Evolutionary conservation across 257 asterid species (phyloP).

Genomic region (Rhazya stricta): DNA sequence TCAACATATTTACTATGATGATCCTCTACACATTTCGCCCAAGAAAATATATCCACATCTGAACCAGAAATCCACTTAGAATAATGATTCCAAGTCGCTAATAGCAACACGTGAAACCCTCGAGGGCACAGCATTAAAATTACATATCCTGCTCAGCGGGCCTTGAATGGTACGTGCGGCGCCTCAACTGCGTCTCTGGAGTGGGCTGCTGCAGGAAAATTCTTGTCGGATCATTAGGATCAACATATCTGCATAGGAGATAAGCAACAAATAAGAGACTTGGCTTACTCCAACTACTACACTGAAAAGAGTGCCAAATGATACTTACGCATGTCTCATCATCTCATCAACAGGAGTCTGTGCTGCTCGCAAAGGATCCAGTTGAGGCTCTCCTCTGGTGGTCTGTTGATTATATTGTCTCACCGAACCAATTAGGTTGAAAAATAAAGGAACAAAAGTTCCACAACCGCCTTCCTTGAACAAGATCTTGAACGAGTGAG

Average conservation of each 20-base stretch:
- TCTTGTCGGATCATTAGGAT: conserved; percentile 88
- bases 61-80: background rate
- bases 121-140: background rate
- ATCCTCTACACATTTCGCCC: too few species aligned
- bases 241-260: conserved; percentile 67
- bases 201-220: conserved; percentile 96
- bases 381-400: conserved; percentile 41
- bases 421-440: conserved; percentile 71
- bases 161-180: conserved; percentile 68
- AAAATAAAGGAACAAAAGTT: conserved; percentile 81
- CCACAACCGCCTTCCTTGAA: conserved; percentile 99
- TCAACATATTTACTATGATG: too few species aligned
- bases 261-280: background rate
- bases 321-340: conserved; percentile 85
- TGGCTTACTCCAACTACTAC: too few species aligned
- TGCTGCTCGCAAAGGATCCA: conserved; percentile 93
- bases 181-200: conserved; percentile 75
- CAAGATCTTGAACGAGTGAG: conserved; percentile 86
- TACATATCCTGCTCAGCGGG: conserved; percentile 30
- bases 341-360: conserved; percentile 94
- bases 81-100: too few species aligned
- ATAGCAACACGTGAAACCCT: background rate
- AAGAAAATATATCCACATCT: background rate
- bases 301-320: background rate
- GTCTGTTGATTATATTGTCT: conserved; percentile 56